Evolutionary conservation across 2,329 filamentous ascomycete genomes (phyloP).

Genomic region (Botrytis aclada): DNA sequence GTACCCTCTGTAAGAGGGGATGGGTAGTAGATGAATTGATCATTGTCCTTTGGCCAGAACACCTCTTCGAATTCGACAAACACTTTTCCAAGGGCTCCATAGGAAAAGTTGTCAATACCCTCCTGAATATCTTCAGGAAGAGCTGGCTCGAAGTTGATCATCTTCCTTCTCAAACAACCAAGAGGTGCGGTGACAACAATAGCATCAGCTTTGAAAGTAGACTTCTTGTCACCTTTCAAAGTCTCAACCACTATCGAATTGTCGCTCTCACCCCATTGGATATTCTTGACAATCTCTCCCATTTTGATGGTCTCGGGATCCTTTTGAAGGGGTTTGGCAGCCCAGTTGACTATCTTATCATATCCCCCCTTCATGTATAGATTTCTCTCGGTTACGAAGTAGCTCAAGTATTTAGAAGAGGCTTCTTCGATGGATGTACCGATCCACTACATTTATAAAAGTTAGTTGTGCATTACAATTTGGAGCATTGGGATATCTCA

Average conservation of each 20-base stretch:
- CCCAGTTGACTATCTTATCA: slow-evolving; percentile 44
- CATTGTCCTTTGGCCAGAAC: slow-evolving; percentile 46
- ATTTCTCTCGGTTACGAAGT: slow-evolving; percentile 45
- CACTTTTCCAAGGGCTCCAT: slow-evolving; percentile 44
- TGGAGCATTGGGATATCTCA: background rate
- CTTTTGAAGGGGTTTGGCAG: slow-evolving; percentile 39
- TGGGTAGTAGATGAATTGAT: slow-evolving; percentile 46
- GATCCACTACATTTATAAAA: slow-evolving; percentile 37
- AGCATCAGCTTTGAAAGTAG: slow-evolving; percentile 39
- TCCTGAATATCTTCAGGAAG: slow-evolving; percentile 40
- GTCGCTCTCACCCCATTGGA: slow-evolving; percentile 40
- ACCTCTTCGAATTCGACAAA: slow-evolving; percentile 45
- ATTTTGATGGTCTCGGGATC: slow-evolving; percentile 40
- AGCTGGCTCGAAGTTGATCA: slow-evolving; percentile 42
- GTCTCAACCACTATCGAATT: slow-evolving; percentile 34
- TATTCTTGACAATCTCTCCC: slow-evolving; percentile 41
- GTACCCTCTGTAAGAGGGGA: slow-evolving; percentile 37
- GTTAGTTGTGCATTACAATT: background rate
- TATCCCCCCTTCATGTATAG: slow-evolving; percentile 47
- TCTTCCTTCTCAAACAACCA: slow-evolving; percentile 41
- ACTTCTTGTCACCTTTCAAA: slow-evolving; percentile 28
- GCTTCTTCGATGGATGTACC: slow-evolving; percentile 43
- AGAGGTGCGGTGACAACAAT: slow-evolving; percentile 42
- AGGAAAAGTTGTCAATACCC: slow-evolving; percentile 41
- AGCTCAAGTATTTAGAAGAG: slow-evolving; percentile 43